Evolutionary conservation across 306 rosid species (phyloP), one percentile per base, ranked within the genome.

Genomic region (Lathyrus aphaca): DNA sequence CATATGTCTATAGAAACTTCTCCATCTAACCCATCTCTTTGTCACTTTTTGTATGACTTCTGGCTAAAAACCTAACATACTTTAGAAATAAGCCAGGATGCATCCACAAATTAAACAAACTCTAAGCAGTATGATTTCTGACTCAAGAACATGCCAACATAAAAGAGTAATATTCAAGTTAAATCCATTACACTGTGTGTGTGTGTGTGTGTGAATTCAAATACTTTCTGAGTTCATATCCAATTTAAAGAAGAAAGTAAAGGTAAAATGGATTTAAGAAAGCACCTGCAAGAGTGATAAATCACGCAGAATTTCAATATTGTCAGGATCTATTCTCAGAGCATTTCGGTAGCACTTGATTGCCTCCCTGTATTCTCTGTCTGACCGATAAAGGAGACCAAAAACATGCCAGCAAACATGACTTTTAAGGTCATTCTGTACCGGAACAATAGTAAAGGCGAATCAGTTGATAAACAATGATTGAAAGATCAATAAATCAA

Each of bases 321-420:
- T 93, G 72, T 93, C 98, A 3, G 98, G 97, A 81, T 93, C 98
- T 80, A 88, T 93, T 77, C 75, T 86, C 75, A 93, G 84, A 3
- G 98, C 98, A 85, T 90, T 90, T 49, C 98, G 88, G 69, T 93
- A 93, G 79, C 98, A 88, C 84, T 93, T 93, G 54, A 93, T 93
- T 38, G 98, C 98, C 78, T 93, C 98, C 77, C 98, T 86, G 76
- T 93, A 93, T 77, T 93, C 98, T 84, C 98, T 79, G 79, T 93
- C 97, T 17, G 98, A 93, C 61, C 98, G 97, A 65, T 93, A 93
- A 57, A 93, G 93, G 16, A 93, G 98, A 74, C 98, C 98, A 80
- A 62, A 93, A 65, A 93, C 98, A 86, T 93, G 98, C 98, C 98
- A 93, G 86, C 98, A 93, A 74, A 93, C 98, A 86, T 93, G 98